Percentiles rank a stretch among this genome's conserved stretches.
phyloP scores from a whole-genome alignment of 2,329 filamentous ascomycete genomes.

The Macrophomina pseudophaseolina region DNA sequence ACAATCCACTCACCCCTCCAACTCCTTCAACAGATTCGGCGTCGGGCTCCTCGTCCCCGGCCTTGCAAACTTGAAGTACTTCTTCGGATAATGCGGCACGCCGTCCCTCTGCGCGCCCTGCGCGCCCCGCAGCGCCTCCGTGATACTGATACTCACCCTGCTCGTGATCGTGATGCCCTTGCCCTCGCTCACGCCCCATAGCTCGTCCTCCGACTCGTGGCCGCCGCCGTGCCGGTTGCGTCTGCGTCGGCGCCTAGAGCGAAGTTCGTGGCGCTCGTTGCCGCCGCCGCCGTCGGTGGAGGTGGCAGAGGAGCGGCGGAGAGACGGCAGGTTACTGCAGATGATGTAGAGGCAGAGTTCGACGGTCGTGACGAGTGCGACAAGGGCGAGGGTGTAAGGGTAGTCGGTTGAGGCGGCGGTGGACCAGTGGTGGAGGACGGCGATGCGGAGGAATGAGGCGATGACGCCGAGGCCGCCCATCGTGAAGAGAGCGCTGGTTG shows the following conservation, averaged over 20 bases:
- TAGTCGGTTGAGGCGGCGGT: neutral
- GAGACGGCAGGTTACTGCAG: neutral
- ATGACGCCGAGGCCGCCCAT: slow-evolving; percentile 1
- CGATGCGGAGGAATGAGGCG: slow-evolving; percentile 18
- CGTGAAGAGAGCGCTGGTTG: neutral
- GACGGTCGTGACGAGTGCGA: slow-evolving; percentile 6
- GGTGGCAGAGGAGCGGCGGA: neutral
- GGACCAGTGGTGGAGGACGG: slow-evolving; percentile 3
- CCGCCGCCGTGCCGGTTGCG: neutral
- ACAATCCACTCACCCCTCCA: neutral
- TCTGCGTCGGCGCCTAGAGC: neutral
- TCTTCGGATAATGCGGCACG: slow-evolving; percentile 2
- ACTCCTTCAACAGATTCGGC: slow-evolving; percentile 10
- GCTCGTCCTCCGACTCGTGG: neutral
- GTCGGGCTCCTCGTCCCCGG: slow-evolving; percentile 6
- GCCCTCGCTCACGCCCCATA: neutral
- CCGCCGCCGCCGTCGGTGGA: neutral
- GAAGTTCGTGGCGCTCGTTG: neutral
- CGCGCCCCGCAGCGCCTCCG: slow-evolving; percentile 6
- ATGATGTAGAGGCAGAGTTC: neutral
- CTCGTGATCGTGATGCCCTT: slow-evolving; percentile 16
- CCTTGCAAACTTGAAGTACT: slow-evolving; percentile 16
- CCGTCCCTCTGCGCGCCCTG: neutral
- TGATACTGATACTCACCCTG: slow-evolving; percentile 18
- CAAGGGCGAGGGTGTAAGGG: slow-evolving; percentile 6